Evolutionary conservation across 768 basidiomycete species (phyloP).

Genomic region (Phaeotremella fagi): DNA sequence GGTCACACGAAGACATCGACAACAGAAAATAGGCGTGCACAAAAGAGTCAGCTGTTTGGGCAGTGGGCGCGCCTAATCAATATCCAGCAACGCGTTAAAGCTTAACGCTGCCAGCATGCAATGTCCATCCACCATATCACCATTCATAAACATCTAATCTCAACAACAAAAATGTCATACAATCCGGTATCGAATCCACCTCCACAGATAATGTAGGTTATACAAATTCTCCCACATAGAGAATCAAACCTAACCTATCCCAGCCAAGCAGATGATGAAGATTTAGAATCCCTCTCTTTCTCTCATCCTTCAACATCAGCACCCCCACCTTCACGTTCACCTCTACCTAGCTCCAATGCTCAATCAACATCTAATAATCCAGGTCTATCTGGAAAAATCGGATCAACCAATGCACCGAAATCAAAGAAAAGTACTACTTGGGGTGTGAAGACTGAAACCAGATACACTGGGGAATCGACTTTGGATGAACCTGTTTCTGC

Average conservation of each 20-base stretch:
- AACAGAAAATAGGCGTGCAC: neutral
- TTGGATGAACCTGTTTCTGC: slow-evolving; percentile 84
- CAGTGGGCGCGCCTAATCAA: too few species aligned
- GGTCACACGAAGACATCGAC: neutral
- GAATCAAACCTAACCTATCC: neutral
- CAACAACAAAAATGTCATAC: slow-evolving; percentile 25
- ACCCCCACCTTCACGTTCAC: slow-evolving; percentile 5
- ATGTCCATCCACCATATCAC: too few species aligned
- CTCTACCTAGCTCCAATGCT: neutral
- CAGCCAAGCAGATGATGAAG: slow-evolving; percentile 49
- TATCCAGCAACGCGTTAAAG: too few species aligned
- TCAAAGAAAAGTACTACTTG: slow-evolving; percentile 23
- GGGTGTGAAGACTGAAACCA: slow-evolving; percentile 82
- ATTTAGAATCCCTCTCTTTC: slow-evolving; percentile 46
- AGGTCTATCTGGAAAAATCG: slow-evolving; percentile 37
- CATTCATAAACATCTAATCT: too few species aligned
- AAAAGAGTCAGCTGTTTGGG: too few species aligned
- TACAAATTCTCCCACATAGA: neutral
- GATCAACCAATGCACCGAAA: slow-evolving; percentile 11
- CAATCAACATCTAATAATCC: slow-evolving; percentile 14
- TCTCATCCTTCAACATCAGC: slow-evolving; percentile 19
- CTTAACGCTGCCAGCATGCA: too few species aligned
- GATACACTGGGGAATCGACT: slow-evolving; percentile 79
- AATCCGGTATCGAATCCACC: slow-evolving; percentile 14
- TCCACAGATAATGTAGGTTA: slow-evolving; percentile 33